Percentiles rank a stretch among this genome's conserved stretches.
These are phyloP conservation scores for Wallacemonas sp. DNA, from an alignment of 208 protist species.

Conservation along the genomic window DNA sequence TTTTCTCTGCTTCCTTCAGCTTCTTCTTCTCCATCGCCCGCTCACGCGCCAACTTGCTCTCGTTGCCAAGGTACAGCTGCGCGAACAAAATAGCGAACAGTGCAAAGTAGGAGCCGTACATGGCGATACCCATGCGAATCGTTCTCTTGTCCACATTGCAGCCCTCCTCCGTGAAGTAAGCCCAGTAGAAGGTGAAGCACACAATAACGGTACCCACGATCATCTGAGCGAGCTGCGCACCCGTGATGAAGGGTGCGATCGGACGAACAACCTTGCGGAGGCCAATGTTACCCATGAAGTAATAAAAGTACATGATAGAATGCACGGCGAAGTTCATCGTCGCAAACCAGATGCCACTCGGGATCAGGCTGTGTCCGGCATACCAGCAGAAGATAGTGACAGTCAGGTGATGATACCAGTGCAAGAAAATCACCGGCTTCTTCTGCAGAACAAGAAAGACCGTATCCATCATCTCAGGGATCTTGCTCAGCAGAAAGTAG, in stretches of 20 bases:
- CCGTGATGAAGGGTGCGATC: conserved; percentile 87
- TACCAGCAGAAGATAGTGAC: conserved; percentile 93
- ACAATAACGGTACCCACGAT: conserved; percentile 77
- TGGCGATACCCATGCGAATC: conserved; percentile 62
- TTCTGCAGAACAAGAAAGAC: conserved; percentile 83
- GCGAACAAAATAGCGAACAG: conserved; percentile 85
- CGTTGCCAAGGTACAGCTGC: conserved; percentile 34
- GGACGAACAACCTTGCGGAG: conserved; percentile 53
- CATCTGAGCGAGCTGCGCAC: conserved; percentile 91
- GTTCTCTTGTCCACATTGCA: conserved; percentile 42
- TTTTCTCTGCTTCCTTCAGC: not conserved
- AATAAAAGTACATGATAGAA: conserved; percentile 96
- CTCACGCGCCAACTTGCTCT: conserved; percentile 18
- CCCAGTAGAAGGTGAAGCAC: conserved; percentile 46
- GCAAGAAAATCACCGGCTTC: conserved; percentile 89
- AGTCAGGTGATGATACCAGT: conserved; percentile 94
- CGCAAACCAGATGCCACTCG: conserved; percentile 79
- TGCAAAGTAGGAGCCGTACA: conserved; percentile 90
- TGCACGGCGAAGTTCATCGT: conserved; percentile 95
- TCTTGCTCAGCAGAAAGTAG: conserved; percentile 81
- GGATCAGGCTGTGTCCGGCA: conserved; percentile 38
- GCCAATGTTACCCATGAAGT: conserved; percentile 75
- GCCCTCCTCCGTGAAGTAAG: conserved; percentile 30
- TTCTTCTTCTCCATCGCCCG: conserved; percentile 7
- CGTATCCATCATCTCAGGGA: conserved; percentile 89